These are phyloP conservation scores for Carex cristatella DNA, from an alignment of 176 grass and related monocot genomes.

Conservation along the genomic window DNA sequence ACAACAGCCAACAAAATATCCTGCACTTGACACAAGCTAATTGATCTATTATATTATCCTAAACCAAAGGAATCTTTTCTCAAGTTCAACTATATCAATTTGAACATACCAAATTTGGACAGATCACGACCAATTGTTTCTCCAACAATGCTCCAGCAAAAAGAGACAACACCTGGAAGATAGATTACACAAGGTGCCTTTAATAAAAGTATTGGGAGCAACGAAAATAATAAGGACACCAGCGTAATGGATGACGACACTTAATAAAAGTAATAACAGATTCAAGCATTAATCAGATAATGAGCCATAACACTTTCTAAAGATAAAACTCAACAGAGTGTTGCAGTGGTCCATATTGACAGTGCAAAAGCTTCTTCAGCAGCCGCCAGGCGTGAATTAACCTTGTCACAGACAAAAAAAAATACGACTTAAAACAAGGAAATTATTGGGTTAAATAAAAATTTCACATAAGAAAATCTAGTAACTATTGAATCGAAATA, in stretches of 20 bases:
- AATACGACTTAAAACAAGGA: too few species aligned
- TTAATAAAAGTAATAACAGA: neutral
- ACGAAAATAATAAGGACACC: neutral
- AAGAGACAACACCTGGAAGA: constrained; percentile 68
- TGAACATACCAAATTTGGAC: constrained; percentile 83
- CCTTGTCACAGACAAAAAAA: too few species aligned
- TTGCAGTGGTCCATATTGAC: constrained; percentile 79
- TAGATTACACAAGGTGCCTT: constrained; percentile 26
- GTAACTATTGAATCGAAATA: too few species aligned
- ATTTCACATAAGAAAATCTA: too few species aligned
- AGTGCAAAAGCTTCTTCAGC: constrained; percentile 85
- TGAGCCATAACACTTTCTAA: constrained; percentile 65
- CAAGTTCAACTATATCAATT: constrained; percentile 5
- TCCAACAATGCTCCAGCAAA: constrained; percentile 81
- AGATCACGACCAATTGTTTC: constrained; percentile 87
- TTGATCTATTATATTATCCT: constrained; percentile 19
- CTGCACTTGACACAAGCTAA: constrained; percentile 46
- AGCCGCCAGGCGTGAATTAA: too few species aligned
- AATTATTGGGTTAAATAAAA: too few species aligned
- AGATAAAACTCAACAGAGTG: constrained; percentile 77
- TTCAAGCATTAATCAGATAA: neutral
- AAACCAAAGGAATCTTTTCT: constrained; percentile 30
- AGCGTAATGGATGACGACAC: neutral
- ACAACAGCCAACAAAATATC: constrained; percentile 87
- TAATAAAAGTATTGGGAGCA: constrained; percentile 6